Conservation (phyloP, 441 rosid genomes). For the Caryocar brasiliense region DNA sequence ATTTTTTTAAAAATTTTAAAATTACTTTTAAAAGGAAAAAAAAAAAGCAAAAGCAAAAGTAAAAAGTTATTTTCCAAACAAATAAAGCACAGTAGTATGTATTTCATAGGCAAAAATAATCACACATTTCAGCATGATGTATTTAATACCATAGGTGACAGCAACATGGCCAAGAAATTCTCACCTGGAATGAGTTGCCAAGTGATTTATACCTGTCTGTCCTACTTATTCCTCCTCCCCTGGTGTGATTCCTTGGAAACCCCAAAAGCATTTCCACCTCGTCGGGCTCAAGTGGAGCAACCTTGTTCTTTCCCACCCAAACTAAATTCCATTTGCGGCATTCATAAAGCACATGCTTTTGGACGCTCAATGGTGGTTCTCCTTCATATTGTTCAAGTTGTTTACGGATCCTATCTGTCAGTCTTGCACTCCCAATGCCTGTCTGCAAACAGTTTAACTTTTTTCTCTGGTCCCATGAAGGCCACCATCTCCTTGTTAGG, state of each 20-base stretch:
- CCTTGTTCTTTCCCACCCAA: constrained; percentile 82
- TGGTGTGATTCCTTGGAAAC: constrained; percentile 79
- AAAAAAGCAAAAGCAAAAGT: too few relatives aligned
- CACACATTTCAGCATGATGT: too few relatives aligned
- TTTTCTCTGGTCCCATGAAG: constrained; percentile 69
- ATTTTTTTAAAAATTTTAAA: too few relatives aligned
- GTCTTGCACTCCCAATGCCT: constrained; percentile 47
- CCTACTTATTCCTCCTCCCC: constrained; percentile 80
- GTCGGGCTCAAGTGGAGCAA: constrained; percentile 81
- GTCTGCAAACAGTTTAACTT: constrained; percentile 70
- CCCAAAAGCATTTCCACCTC: constrained; percentile 85
- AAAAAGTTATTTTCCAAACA: too few relatives aligned
- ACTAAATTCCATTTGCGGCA: constrained; percentile 84
- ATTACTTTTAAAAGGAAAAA: not conserved
- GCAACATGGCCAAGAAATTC: too few relatives aligned
- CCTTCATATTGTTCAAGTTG: constrained; percentile 38
- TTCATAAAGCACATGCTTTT: constrained; percentile 43
- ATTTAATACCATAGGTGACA: too few relatives aligned
- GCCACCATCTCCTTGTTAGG: constrained; percentile 73
- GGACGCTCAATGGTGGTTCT: constrained; percentile 42
- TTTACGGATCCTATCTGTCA: constrained; percentile 56
- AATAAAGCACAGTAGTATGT: not conserved
- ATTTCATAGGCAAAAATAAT: too few relatives aligned
- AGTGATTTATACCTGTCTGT: constrained; percentile 72
- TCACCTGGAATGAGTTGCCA: constrained; percentile 86